Evolutionary conservation across 73 alveolate genomes (phyloP).

Genomic region (Diophrys sp.): DNA sequence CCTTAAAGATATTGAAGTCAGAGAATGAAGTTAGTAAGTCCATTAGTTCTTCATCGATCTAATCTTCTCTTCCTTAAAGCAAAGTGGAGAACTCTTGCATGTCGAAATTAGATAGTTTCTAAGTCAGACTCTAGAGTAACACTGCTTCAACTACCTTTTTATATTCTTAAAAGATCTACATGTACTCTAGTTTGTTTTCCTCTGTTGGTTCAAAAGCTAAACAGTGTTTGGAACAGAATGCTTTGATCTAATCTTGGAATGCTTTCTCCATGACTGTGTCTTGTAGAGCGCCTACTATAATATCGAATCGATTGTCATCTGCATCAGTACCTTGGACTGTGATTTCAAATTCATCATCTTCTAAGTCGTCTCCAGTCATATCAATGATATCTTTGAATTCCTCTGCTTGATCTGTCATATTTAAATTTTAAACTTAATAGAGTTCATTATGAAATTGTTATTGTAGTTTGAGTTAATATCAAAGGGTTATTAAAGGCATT

Average conservation of each 20-base stretch:
- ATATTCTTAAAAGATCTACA: slow-evolving; percentile 50
- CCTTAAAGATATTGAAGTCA: slow-evolving; percentile 53
- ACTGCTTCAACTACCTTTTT: slow-evolving; percentile 25
- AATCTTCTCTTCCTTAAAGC: slow-evolving; percentile 41
- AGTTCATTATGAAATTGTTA: no score
- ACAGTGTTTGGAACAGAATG: slow-evolving; percentile 43
- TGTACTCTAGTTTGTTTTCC: slow-evolving; percentile 59
- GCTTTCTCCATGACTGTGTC: slow-evolving; percentile 45
- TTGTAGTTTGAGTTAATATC: no score
- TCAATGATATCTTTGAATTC: slow-evolving; percentile 7
- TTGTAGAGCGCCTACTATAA: slow-evolving; percentile 47
- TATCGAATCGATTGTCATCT: slow-evolving; percentile 55
- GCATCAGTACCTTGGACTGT: slow-evolving; percentile 27
- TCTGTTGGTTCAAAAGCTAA: slow-evolving; percentile 55
- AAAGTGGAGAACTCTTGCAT: slow-evolving; percentile 38
- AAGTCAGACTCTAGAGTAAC: slow-evolving; percentile 16
- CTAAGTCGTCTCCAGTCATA: neutral
- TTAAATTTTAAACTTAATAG: no score
- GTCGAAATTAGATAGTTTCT: slow-evolving; percentile 20
- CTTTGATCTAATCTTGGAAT: slow-evolving; percentile 25
- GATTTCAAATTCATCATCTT: slow-evolving; percentile 32
- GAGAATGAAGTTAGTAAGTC: slow-evolving; percentile 39
- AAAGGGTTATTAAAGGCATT: no score
- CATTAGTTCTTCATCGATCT: slow-evolving; percentile 59
- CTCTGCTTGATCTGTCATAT: neutral